Conservation (phyloP, 2,329 filamentous ascomycete genomes). For the Juglanconis juglandina region DNA sequence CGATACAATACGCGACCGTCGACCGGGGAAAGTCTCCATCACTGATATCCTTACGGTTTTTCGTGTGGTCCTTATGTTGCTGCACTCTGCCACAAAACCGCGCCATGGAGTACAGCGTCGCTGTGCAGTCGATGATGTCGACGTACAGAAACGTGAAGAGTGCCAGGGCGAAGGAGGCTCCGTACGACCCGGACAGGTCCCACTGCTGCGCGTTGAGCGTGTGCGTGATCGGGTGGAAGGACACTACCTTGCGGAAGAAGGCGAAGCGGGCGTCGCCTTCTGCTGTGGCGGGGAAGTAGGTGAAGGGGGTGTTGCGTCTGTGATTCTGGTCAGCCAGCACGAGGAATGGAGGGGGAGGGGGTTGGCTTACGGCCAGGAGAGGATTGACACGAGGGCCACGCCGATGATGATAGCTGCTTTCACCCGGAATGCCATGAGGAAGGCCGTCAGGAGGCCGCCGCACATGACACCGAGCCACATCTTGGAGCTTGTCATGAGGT, state of each 20-base stretch:
- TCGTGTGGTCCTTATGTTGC: slow-evolving; percentile 32
- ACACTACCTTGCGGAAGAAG: slow-evolving; percentile 71
- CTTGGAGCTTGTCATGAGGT: slow-evolving; percentile 73
- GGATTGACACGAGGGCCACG: slow-evolving; percentile 66
- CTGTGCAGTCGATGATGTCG: slow-evolving; percentile 75
- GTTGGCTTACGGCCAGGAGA: slow-evolving; percentile 66
- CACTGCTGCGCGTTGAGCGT: slow-evolving; percentile 65
- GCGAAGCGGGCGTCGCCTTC: slow-evolving; percentile 64
- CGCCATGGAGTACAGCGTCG: slow-evolving; percentile 78
- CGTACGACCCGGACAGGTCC: slow-evolving; percentile 52
- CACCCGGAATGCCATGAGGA: slow-evolving; percentile 76
- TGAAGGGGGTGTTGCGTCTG: slow-evolving; percentile 64
- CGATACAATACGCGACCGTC: slow-evolving; percentile 72
- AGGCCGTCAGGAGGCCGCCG: slow-evolving; percentile 73
- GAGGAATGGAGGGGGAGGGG: not conserved
- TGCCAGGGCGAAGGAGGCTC: slow-evolving; percentile 64
- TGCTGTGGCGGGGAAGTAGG: slow-evolving; percentile 66
- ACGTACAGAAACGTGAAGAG: slow-evolving; percentile 78
- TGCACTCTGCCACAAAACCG: slow-evolving; percentile 60
- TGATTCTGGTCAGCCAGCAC: slow-evolving; percentile 15
- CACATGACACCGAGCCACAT: slow-evolving; percentile 84
- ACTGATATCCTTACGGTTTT: slow-evolving; percentile 40
- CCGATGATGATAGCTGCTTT: slow-evolving; percentile 74
- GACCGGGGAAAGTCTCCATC: slow-evolving; percentile 83
- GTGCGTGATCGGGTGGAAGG: slow-evolving; percentile 66